Base-by-base conservation (phyloP, 768 basidiomycete species). In the Boletus huronensis region DNA sequence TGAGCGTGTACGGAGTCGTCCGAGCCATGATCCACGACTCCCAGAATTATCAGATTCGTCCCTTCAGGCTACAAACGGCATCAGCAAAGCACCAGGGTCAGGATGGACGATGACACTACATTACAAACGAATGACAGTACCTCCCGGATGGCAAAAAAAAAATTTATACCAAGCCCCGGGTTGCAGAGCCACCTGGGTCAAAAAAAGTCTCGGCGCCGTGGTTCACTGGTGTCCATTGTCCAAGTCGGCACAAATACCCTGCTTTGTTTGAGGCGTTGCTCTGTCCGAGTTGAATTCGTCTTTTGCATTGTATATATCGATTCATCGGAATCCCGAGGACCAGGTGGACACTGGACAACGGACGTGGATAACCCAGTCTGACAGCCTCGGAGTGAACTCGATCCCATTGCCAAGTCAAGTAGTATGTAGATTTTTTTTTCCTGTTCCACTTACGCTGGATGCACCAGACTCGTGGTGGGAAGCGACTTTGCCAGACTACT, bases 1-100 rank as follows among this genome's bases (percentile, higher is more conserved):
- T 41, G 41, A 44, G 9, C 23, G 57, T 32, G n/a, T 47, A 47
- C 5, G 50, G 51, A 16, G 44, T n/a, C 31, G 16, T 6, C 6
- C 36, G 32, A 23, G 6, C 5, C 64, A 64, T 64, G 36, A 19
- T 25, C 6, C 26, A 41, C 7, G 4, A 21, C 29, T 44, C 21
- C 35, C 7, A 4, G 16, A 35, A 16, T 9, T 9, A 6, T 42
- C 16, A 7, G 6, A 34, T 9, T 39, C 3, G 17, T 31, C 9
- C n/a, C 43, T 28, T n/a, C 36, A n/a, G n/a, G 36, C 17, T 48
- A 13, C 11, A 25, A 26, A 48, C 29, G n/a, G 11, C 17, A n/a
- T 28, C 25, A 11, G 13, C 11, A 49, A 21, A 28, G n/a, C 3
- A 17, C 28, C 16, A 14, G 29, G 10, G 11, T 31, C 21, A 48